Conservation (phyloP, 371 early-diverging fungal genomes). For the Apophysomyces variabilis region DNA sequence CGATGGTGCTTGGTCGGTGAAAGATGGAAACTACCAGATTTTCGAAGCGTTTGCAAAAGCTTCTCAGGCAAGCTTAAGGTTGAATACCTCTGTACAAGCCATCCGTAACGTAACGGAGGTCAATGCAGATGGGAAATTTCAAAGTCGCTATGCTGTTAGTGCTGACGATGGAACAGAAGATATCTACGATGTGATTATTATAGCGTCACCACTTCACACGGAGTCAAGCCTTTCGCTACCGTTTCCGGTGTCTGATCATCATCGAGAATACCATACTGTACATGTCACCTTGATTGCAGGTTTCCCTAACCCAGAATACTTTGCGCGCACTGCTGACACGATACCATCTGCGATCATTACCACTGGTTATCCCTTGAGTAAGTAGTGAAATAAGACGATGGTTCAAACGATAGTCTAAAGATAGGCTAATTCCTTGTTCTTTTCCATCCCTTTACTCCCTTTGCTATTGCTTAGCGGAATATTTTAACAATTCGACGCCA, state of each 20-base stretch:
- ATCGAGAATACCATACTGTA: constrained; percentile 52
- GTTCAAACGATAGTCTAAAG: too few relatives aligned
- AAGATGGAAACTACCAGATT: constrained; percentile 69
- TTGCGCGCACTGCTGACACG: constrained; percentile 37
- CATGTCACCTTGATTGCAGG: constrained; percentile 73
- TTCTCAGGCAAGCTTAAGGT: constrained; percentile 51
- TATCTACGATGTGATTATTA: constrained; percentile 59
- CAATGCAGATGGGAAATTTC: constrained; percentile 19
- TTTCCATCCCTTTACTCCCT: neutral
- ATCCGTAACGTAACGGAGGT: constrained; percentile 44
- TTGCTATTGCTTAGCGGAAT: constrained; percentile 17
- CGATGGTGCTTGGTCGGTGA: constrained; percentile 55
- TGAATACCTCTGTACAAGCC: constrained; percentile 48
- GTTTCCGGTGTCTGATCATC: constrained; percentile 23
- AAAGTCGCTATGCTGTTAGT: constrained; percentile 40
- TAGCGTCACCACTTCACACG: constrained; percentile 55
- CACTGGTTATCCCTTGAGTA: constrained; percentile 43
- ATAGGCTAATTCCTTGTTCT: neutral
- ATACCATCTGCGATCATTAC: constrained; percentile 64
- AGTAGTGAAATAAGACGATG: neutral
- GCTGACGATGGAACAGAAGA: constrained; percentile 44
- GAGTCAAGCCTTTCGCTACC: constrained; percentile 26
- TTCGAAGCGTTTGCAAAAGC: constrained; percentile 64
- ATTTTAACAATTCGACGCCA: constrained; percentile 34
- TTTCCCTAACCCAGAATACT: constrained; percentile 57